A percentile compares a stretch with the other conserved stretches of the same genome.
phyloP scores from a whole-genome alignment of 257 asterid species.

The Coffea eugenioides region DNA sequence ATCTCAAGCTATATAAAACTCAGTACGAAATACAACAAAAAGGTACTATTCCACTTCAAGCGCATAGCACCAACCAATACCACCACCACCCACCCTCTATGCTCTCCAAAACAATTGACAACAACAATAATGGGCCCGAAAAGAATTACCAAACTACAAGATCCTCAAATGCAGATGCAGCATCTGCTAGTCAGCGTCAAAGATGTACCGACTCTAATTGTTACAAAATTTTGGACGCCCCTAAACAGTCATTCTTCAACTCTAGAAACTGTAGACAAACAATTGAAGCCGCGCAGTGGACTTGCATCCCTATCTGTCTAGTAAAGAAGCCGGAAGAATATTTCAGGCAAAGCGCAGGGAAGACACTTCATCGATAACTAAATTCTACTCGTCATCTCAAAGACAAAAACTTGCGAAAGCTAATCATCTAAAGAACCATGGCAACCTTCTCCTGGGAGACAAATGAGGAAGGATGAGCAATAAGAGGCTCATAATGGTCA shows the following conservation, averaged over 20 bases:
- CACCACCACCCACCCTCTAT: constrained; percentile 5
- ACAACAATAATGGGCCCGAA: constrained; percentile 35
- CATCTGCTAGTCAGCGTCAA: constrained; percentile 5
- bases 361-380: constrained; percentile 6
- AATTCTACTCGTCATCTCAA: constrained; percentile 17
- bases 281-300: constrained; percentile 27
- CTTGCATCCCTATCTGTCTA: constrained; percentile 12
- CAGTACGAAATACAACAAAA: constrained; percentile 19
- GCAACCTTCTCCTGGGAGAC: constrained; percentile 88
- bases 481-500: constrained; percentile 94
- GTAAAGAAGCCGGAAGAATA: constrained; percentile 33
- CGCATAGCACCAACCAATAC: constrained; percentile 7
- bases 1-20: background rate
- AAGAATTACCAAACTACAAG: constrained; percentile 30
- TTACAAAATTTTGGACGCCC: constrained; percentile 20
- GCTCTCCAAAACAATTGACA: constrained; percentile 6
- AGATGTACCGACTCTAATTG: constrained; percentile 12
- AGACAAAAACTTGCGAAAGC: constrained; percentile 28
- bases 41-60: background rate
- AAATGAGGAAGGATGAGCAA: constrained; percentile 57
- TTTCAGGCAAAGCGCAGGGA: constrained; percentile 12
- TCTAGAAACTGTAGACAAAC: constrained; percentile 24
- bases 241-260: constrained; percentile 7
- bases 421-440: constrained; percentile 51
- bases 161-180: constrained; percentile 22